Evolutionary conservation across 176 grass and related monocot species (phyloP).

Genomic region (Phoenix roebelenii): DNA sequence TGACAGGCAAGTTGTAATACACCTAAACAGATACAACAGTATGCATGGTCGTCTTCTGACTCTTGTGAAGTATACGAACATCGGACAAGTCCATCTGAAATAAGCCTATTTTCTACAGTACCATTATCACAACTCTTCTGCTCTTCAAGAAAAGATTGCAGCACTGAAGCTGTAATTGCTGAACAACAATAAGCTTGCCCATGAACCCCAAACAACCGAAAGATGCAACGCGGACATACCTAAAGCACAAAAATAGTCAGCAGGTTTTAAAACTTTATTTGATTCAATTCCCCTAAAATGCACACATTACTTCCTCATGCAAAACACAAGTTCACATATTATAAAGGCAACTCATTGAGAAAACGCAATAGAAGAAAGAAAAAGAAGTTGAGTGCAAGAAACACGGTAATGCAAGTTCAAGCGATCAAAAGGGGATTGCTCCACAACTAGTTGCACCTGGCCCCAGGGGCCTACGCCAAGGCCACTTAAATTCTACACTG

Average conservation of each 20-base stretch:
- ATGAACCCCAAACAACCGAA: slow-evolving; percentile 46
- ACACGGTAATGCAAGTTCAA: no score
- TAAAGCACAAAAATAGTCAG: slow-evolving; percentile 6
- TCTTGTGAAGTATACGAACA: slow-evolving; percentile 23
- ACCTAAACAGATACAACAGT: slow-evolving; percentile 77
- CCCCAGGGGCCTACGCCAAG: no score
- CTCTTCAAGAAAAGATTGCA: slow-evolving; percentile 50
- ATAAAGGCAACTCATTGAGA: no score
- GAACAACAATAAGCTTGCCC: slow-evolving; percentile 18
- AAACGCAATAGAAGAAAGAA: no score
- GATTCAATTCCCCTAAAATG: slow-evolving; percentile 6
- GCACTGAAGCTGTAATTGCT: slow-evolving; percentile 28
- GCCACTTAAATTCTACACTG: no score
- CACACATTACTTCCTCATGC: no score
- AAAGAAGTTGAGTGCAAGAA: no score
- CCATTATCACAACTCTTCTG: slow-evolving; percentile 15
- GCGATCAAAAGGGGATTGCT: no score
- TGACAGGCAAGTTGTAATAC: slow-evolving; percentile 43
- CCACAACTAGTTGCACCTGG: no score
- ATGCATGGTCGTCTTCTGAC: slow-evolving; percentile 10
- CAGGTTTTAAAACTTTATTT: background rate
- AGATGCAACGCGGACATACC: slow-evolving; percentile 66
- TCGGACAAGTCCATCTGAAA: background rate
- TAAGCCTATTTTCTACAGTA: slow-evolving; percentile 9
- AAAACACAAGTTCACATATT: no score